Evolutionary conservation across 345 rosid genomes (phyloP).

Genomic region (Boechera retrofracta): DNA sequence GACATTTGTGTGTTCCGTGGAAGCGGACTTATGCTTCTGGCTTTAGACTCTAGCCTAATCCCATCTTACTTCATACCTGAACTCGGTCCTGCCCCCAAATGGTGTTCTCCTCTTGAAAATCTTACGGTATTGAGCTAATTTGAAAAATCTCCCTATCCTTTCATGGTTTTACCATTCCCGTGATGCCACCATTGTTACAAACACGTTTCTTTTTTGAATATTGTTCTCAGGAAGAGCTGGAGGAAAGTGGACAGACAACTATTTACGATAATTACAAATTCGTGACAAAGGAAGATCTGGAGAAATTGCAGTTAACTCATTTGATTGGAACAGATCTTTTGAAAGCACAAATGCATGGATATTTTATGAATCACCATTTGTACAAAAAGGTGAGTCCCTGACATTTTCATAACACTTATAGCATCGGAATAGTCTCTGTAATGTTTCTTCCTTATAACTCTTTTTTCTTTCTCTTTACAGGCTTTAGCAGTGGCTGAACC

Average conservation of each 20-base stretch:
- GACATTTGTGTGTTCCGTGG: slow-evolving; percentile 82
- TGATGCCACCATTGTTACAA: slow-evolving; percentile 17
- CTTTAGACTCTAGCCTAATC: slow-evolving; percentile 82
- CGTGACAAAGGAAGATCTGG: slow-evolving; percentile 84
- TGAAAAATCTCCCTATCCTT: background rate
- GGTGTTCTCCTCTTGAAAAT: slow-evolving; percentile 85
- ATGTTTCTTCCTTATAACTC: slow-evolving; percentile 19
- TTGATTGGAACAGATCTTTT: slow-evolving; percentile 90
- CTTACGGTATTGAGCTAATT: slow-evolving; percentile 61
- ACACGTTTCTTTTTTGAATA: slow-evolving; percentile 20
- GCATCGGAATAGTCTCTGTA: slow-evolving; percentile 7
- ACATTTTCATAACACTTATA: slow-evolving; percentile 2
- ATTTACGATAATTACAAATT: slow-evolving; percentile 90
- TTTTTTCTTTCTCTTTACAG: slow-evolving; percentile 47
- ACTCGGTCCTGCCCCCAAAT: slow-evolving; percentile 94
- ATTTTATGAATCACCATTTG: slow-evolving; percentile 70
- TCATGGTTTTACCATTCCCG: background rate
- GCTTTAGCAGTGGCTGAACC: slow-evolving; percentile 73
- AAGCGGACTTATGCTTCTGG: slow-evolving; percentile 90
- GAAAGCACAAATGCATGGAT: slow-evolving; percentile 96
- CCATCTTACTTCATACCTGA: slow-evolving; percentile 92
- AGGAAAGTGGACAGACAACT: slow-evolving; percentile 79
- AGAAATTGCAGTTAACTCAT: slow-evolving; percentile 76
- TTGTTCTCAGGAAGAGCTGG: slow-evolving; percentile 84
- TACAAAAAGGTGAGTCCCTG: slow-evolving; percentile 70